Evolutionary conservation across 1,284 basidiomycete genomes (phyloP), one percentile per base, ranked within the genome.

Genomic region (Ceratobasidium sp.): DNA sequence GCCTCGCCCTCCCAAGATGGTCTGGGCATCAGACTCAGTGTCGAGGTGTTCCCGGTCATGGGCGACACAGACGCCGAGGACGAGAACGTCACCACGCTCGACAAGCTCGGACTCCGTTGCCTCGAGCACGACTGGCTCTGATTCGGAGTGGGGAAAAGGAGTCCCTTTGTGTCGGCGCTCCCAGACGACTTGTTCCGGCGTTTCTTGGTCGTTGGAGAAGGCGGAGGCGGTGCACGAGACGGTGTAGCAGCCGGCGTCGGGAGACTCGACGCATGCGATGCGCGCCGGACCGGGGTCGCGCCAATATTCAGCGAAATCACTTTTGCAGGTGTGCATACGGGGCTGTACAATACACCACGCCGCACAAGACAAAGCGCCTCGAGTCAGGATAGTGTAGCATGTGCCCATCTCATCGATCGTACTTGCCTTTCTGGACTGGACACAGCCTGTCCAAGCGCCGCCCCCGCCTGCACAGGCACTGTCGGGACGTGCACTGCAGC

Each of bases 281-380:
- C 35, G 23, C 47, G 46, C 28, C 28, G 46, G 7, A 26, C n/a
- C 44, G 61, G 23, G 1, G 30, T 44, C 35, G 47, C 23, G 2
- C 55, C 55, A 52, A 69, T 69, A 35, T 69, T 69, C 13, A 69
- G 26, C 52, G 64, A 43, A 28, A 69, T 69, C 18, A 46, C 41
- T 30, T 69, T 69, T 23, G 52, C 64, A 35, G 61, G 35, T 11
- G 4, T 38, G 35, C 35, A 38, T 11, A 38, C 35, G 35, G 35
- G 35, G 35, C 35, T 38, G 11, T 38, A 38, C 35, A 38, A 38
- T 38, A 38, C 35, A 38, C 35, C 35, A 11, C 35, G 11, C 6
- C 35, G 11, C 6, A 11, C 4, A 38, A 38, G 35, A 38, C 6
- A 38, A 11, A 38, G 6, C 35, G 35, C 11, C 35, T 38, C 57